Base-by-base conservation (phyloP, 305 asterid species). In the Fraxinus nigra region DNA sequence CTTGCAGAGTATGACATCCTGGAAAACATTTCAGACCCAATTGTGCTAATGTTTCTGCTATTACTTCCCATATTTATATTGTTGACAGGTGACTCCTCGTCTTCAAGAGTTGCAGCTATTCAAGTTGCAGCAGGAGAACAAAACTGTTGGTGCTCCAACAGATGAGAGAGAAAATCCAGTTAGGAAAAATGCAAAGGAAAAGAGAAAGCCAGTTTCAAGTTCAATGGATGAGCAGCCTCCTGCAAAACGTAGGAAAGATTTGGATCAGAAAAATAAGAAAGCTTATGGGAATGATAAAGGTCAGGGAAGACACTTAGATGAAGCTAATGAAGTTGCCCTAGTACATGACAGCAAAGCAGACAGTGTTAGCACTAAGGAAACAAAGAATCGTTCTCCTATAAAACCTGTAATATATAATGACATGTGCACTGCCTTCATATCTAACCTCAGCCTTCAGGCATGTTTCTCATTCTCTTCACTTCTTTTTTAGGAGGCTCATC, bases 51-150 rank as follows among this genome's bases (percentile, higher is more conserved):
- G 73, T 30, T 69, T 28, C 34, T 61, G 56, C 22, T 35, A 8
- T 80, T 37, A 46, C 51, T 56, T 75, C 77, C 80, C 56, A 46
- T 88, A 59, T 61, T 76, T 72, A 56, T 63, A 7, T 61, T 79
- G 79, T 87, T 87, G 82, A 82, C 88, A 96, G 99, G 97, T 94
- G 80, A 85, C 95, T 86, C 99, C 98, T 86, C 97, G 98, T 80
- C 92, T 94, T 72, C 94, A 91, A 86, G 99, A 94, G 84, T 92
- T 94, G 83, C 97, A 92, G 86, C 79, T 91, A 80, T 93, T 92
- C 79, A 90, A 85, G 88, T 78, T 85, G 79, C 95, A 92, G 84
- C 95, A 93, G 89, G 98, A 94, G 90, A 89, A 84, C 88, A 91
- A 90, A 87, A 82, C 20, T 79, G 78, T 63, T n/a, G 86, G 80